These are phyloP conservation scores for Nannizziopsis barbatae DNA, from an alignment of 2,329 filamentous ascomycete species.

Conservation along the genomic window DNA sequence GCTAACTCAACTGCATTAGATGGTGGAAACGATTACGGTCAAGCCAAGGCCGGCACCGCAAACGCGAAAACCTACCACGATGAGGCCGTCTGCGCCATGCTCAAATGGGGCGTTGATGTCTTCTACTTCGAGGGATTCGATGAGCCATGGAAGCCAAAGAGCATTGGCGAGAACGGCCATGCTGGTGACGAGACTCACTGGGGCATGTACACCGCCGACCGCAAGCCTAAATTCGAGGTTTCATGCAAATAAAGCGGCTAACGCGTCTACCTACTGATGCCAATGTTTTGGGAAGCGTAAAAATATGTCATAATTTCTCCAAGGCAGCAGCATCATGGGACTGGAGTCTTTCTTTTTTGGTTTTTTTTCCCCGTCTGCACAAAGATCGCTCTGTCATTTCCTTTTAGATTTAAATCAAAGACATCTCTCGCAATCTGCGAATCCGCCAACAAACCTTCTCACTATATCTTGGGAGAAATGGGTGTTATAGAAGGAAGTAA, in stretches of 20 bases:
- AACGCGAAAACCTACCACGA: conserved; percentile 53
- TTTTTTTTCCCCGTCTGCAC: too few species aligned
- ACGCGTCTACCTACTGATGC: background rate
- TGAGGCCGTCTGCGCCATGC: conserved; percentile 51
- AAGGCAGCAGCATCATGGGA: background rate
- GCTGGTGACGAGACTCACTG: conserved; percentile 55
- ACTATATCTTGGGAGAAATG: background rate
- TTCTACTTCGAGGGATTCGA: conserved; percentile 68
- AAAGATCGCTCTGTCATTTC: too few species aligned
- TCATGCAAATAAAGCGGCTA: conserved; percentile 29
- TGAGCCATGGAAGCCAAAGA: conserved; percentile 58
- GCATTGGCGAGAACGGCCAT: conserved; percentile 52
- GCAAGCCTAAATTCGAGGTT: conserved; percentile 46
- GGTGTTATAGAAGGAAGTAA: background rate
- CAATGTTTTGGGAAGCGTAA: background rate
- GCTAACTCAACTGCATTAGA: conserved; percentile 16
- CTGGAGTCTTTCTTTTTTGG: background rate
- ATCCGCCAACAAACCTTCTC: too few species aligned
- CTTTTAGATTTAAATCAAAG: too few species aligned
- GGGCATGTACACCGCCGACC: conserved; percentile 54
- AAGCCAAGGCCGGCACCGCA: conserved; percentile 47
- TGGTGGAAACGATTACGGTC: conserved; percentile 51
- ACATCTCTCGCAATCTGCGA: too few species aligned
- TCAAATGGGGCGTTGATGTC: conserved; percentile 55
- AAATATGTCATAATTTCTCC: background rate